phyloP scores from a whole-genome alignment of 306 rosid species.

The Abrus precatorius region DNA sequence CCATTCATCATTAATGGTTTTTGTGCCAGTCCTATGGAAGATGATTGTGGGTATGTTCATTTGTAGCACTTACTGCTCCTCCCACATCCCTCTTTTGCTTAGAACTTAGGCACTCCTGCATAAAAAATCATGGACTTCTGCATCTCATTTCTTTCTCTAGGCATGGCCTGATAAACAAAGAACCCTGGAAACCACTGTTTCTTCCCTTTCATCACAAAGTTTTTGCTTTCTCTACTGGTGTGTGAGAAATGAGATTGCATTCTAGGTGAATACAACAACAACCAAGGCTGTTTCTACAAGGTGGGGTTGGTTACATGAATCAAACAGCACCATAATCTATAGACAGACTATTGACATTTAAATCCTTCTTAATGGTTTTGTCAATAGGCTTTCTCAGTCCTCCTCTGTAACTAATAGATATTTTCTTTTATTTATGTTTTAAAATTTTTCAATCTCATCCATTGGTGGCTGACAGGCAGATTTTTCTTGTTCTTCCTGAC shows the following conservation, averaged over 20 bases:
- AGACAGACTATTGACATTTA: background rate
- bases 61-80: background rate
- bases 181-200: background rate
- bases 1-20: background rate
- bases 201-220: background rate
- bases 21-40: background rate
- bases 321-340: background rate
- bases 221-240: background rate
- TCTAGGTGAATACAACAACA: background rate
- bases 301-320: background rate
- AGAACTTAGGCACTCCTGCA: background rate
- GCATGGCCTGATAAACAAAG: slow-evolving; percentile 4
- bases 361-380: background rate
- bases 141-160: background rate
- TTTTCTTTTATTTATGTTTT: background rate
- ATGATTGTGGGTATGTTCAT: background rate
- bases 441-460: background rate
- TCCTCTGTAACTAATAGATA: background rate
- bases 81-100: background rate
- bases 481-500: slow-evolving; percentile 41
- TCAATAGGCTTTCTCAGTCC: background rate
- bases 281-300: background rate
- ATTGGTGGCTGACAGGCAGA: background rate
- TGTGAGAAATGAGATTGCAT: background rate
- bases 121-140: background rate